A percentile compares a stretch with the other conserved stretches of the same genome.
Evolutionary conservation across 1,284 basidiomycete species (phyloP).

Genomic region (Leccinum fuscescens): DNA sequence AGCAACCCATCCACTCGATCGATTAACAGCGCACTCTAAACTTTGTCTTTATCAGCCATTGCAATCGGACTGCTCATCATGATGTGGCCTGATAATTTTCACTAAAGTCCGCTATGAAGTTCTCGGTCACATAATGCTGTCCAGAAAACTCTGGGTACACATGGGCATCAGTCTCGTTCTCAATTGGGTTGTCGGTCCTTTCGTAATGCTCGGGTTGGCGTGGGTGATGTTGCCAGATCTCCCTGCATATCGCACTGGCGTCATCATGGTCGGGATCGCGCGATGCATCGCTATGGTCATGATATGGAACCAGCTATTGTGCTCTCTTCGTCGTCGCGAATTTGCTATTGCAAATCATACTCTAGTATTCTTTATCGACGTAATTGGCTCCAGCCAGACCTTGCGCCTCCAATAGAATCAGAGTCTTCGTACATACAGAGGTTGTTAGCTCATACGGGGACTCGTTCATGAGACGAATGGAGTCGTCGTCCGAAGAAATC

Average conservation of each 20-base stretch:
- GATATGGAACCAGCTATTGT: constrained; percentile 84
- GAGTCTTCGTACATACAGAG: too few species aligned
- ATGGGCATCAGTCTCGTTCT: constrained; percentile 69
- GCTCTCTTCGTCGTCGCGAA: constrained; percentile 70
- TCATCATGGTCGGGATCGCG: constrained; percentile 54
- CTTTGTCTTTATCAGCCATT: constrained; percentile 49
- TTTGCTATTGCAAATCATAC: constrained; percentile 68
- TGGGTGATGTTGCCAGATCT: constrained; percentile 86
- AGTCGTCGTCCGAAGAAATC: too few species aligned
- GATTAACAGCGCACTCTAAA: not conserved
- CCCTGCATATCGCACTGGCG: constrained; percentile 59
- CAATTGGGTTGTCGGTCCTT: constrained; percentile 82
- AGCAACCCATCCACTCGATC: constrained; percentile 29
- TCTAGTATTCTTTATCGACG: constrained; percentile 80
- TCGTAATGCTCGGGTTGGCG: constrained; percentile 81
- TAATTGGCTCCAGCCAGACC: constrained; percentile 51
- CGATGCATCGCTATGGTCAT: constrained; percentile 80
- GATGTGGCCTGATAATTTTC: constrained; percentile 90
- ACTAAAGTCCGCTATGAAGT: constrained; percentile 80
- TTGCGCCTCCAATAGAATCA: constrained; percentile 51
- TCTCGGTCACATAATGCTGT: constrained; percentile 58
- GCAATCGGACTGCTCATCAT: constrained; percentile 79
- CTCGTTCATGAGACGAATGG: too few species aligned
- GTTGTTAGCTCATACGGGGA: too few species aligned
- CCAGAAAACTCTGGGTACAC: constrained; percentile 61